phyloP scores from a whole-genome alignment of 345 rosid species.

The Iberis pinnata region DNA sequence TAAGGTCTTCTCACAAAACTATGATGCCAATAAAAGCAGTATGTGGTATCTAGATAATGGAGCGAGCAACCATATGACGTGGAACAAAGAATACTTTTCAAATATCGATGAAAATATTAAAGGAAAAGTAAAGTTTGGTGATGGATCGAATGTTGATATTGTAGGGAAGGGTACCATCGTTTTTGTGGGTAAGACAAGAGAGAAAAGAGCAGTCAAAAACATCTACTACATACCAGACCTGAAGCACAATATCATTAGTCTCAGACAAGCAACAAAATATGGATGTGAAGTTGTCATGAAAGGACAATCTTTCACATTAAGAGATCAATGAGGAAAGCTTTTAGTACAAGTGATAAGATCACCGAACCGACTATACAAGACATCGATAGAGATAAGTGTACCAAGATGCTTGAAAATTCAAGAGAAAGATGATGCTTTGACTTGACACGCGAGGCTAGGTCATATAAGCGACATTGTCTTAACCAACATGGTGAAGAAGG shows the following conservation, averaged over 20 bases:
- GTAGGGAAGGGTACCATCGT: background rate
- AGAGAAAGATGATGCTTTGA: background rate
- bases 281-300: background rate
- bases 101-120: background rate
- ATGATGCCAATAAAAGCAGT: background rate
- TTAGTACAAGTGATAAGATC: background rate
- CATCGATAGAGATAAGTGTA: background rate
- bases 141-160: background rate
- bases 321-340: background rate
- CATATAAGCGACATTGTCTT: background rate
- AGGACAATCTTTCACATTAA: background rate
- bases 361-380: background rate
- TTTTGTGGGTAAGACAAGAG: background rate
- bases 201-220: background rate
- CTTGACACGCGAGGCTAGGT: background rate
- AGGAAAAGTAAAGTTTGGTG: background rate
- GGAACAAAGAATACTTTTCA: background rate
- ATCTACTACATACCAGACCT: background rate
- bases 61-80: background rate
- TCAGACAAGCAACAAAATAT: background rate
- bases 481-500: background rate
- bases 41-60: background rate
- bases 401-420: background rate
- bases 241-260: background rate
- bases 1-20: background rate